A percentile compares a stretch with the other conserved stretches of the same genome.
phyloP scores from a whole-genome alignment of 2,329 filamentous ascomycete species.

The Colletotrichum noveboracense region DNA sequence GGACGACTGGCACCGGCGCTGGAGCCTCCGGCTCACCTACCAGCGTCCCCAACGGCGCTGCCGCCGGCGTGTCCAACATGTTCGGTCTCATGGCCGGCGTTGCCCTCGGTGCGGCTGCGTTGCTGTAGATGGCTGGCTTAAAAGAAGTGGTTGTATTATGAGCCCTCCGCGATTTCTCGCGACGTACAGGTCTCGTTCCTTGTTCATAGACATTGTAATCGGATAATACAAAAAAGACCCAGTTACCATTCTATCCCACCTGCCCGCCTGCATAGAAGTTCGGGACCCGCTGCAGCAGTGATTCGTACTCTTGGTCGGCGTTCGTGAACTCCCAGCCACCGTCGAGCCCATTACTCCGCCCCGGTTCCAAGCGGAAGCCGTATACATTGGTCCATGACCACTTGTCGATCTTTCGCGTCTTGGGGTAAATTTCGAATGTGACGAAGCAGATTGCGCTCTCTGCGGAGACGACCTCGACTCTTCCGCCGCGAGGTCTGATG shows the following conservation, averaged over 20 bases:
- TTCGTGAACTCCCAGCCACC: constrained; percentile 25
- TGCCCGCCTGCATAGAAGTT: constrained; percentile 23
- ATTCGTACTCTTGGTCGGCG: constrained; percentile 31
- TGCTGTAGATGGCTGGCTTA: background rate
- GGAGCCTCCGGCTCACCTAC: background rate
- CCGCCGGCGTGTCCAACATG: background rate
- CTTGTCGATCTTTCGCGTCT: background rate
- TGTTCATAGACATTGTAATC: background rate
- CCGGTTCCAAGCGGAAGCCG: background rate
- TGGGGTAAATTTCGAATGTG: constrained; percentile 2
- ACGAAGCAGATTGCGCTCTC: constrained; percentile 10
- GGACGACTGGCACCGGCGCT: background rate
- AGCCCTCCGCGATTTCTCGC: background rate
- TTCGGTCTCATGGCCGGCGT: background rate
- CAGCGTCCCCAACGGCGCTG: background rate
- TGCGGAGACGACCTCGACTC: background rate
- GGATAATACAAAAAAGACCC: background rate
- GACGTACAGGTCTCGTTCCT: background rate
- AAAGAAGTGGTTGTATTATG: background rate
- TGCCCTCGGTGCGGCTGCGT: background rate
- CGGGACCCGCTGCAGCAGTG: constrained; percentile 24
- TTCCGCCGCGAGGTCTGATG: background rate
- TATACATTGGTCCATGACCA: constrained; percentile 11
- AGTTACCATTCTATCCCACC: background rate
- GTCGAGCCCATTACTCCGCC: constrained; percentile 19